These are phyloP conservation scores for Pseudodiploospora longispora DNA, from an alignment of 2,329 filamentous ascomycete species.

Conservation along the genomic window DNA sequence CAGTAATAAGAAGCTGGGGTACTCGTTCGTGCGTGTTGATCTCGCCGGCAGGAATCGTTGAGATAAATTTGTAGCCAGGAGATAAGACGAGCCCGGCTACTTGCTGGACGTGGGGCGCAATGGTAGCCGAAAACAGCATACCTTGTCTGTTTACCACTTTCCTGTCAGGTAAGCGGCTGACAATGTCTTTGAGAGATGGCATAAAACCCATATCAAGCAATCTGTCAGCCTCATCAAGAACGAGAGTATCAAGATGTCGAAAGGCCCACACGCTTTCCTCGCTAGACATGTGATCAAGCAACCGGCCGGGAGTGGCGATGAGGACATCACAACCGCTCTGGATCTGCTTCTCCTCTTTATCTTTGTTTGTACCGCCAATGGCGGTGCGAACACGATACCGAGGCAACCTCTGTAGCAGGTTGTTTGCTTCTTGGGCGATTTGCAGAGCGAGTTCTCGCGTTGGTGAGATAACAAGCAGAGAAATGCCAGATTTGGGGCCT, in stretches of 20 bases:
- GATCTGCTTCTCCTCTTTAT: constrained; percentile 63
- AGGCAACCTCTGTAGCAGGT: constrained; percentile 63
- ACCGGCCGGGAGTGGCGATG: constrained; percentile 71
- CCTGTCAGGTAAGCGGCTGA: constrained; percentile 60
- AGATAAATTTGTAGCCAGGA: constrained; percentile 68
- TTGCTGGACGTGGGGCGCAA: constrained; percentile 69
- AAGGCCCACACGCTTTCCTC: constrained; percentile 62
- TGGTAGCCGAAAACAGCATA: constrained; percentile 80
- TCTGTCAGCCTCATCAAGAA: constrained; percentile 77
- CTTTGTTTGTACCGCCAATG: constrained; percentile 71
- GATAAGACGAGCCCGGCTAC: constrained; percentile 63
- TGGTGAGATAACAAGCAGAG: constrained; percentile 59
- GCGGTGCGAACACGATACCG: constrained; percentile 69
- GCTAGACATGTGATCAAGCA: constrained; percentile 71
- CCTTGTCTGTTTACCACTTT: constrained; percentile 54
- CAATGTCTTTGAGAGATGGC: constrained; percentile 68
- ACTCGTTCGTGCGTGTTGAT: constrained; percentile 68
- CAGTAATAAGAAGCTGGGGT: constrained; percentile 60
- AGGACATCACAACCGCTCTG: constrained; percentile 68
- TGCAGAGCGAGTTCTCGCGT: constrained; percentile 65
- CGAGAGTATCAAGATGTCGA: constrained; percentile 63
- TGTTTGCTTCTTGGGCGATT: constrained; percentile 62
- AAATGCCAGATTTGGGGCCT: constrained; percentile 33
- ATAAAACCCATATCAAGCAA: constrained; percentile 81
- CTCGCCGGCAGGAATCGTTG: constrained; percentile 69